Evolutionary conservation across 108 stramenopile genomes (phyloP).

Genomic region (Discostella stelligeroides): DNA sequence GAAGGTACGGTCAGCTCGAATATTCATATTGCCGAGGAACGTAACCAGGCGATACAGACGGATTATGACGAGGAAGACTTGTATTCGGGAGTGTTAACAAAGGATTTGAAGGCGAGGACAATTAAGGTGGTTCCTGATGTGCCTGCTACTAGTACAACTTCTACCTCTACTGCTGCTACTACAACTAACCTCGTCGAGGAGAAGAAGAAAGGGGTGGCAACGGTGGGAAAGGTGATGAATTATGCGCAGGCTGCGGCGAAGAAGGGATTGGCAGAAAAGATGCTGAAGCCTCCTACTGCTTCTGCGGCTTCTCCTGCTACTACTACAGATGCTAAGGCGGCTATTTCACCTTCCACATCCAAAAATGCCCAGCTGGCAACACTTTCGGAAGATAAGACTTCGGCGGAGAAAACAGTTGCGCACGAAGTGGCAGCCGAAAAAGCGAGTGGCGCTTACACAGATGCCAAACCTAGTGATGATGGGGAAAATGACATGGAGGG

Average conservation of each 20-base stretch:
- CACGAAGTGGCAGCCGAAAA: background rate
- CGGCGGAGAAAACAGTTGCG: slow-evolving; percentile 31
- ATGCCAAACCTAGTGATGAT: slow-evolving; percentile 8
- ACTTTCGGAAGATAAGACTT: slow-evolving; percentile 14
- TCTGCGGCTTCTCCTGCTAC: background rate
- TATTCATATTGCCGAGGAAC: slow-evolving; percentile 92
- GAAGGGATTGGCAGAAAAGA: slow-evolving; percentile 47
- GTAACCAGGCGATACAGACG: slow-evolving; percentile 72
- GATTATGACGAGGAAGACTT: slow-evolving; percentile 91
- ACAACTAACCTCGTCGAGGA: slow-evolving; percentile 1
- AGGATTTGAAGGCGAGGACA: slow-evolving; percentile 56
- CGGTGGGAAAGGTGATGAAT: slow-evolving; percentile 37
- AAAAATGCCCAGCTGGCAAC: slow-evolving; percentile 7
- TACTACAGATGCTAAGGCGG: too few relatives aligned
- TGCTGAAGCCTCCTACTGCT: slow-evolving; percentile 26
- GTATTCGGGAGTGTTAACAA: slow-evolving; percentile 83
- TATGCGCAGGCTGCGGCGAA: slow-evolving; percentile 46
- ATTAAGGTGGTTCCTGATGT: background rate
- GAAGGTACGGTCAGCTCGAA: slow-evolving; percentile 79
- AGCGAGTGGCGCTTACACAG: background rate
- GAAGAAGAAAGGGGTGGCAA: slow-evolving; percentile 12
- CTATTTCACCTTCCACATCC: slow-evolving; percentile 11
- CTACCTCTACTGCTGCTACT: slow-evolving; percentile 7
- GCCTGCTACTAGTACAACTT: too few relatives aligned
- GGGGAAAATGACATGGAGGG: slow-evolving; percentile 24